Base-by-base conservation (phyloP, 2,329 filamentous ascomycete genomes). In the Annulohypoxylon truncatum region DNA sequence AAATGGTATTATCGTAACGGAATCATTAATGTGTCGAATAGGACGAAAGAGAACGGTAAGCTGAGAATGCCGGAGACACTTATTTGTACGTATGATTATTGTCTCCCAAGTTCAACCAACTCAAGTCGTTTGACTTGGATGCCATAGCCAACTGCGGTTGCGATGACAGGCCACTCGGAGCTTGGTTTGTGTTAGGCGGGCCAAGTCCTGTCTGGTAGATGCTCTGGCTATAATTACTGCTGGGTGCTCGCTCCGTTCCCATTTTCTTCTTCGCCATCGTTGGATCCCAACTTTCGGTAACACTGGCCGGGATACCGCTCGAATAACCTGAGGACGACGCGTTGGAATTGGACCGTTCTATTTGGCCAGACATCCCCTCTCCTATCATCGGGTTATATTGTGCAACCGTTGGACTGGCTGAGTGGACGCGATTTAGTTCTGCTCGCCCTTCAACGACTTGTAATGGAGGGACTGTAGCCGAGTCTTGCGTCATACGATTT, bases 81-180 rank as follows among this genome's bases (percentile, higher is more conserved):
- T 26, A 73, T 44, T 59, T 61, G 22, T 60, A 68, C 15, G 61
- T 31, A 33, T 60, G 66, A 22, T 74, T 70, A 38, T 75, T 74
- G 35, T 85, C 85, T 48, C 88, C 89, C 15, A 94, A 82, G 74
- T 94, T 93, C 68, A 94, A 79, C 92, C 92, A 94, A 79, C 90
- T 92, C 90, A 94, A 92, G 77, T 94, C 92, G 53, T 84, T 85
- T 10, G 85, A 83, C 5, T 81, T 81, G 24, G 82, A 77, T 50
- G 85, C 82, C 78, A 80, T 83, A 20, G 80, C 77, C 28, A 87
- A 79, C 71, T 85, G 85, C 15, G 84, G 83, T 69, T 85, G 83
- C 54, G 77, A 79, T 74, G 81, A 85, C 61, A 83, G 75, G 44
- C 77, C 80, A n/a, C 73, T 75, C 5, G 74, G 72, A 61, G 72